Base-by-base conservation (phyloP, 2,329 filamentous ascomycete species). In the Trichoderma pleuroti region DNA sequence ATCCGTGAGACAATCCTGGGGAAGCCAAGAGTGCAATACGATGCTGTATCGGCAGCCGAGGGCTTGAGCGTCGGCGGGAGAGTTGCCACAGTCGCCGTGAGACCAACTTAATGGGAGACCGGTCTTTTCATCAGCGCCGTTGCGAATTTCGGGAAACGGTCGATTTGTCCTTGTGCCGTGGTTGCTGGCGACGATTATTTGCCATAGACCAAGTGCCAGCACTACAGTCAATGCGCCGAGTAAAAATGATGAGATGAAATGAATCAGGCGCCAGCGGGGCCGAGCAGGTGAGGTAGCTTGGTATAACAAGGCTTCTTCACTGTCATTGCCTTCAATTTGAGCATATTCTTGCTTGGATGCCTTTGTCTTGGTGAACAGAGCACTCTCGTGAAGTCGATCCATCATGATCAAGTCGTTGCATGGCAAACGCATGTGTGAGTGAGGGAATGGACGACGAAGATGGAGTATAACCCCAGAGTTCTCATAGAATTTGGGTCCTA, bases 1-100 rank as follows among this genome's bases (percentile, higher is more conserved):
- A 5, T 65, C 72, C 2, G 72, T 72, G 11, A 74, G 72, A 39
- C 74, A 76, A 18, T 60, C 28, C 28, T 61, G 60, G 2, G 74
- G 74, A n/a, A 76, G 71, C 74, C 74, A 76, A 2, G 73, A 57
- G 60, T 74, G 74, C n/a, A 74, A 64, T 3, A 75, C 74, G 24
- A 75, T 74, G 61, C 71, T 73, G 66, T 62, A 62, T 28, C 36
- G 60, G 34, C 60, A 62, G 14, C 72, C 60, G 57, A 65, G 74
- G 74, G n/a, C 68, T 72, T 16, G 36, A 0, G 74, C 74, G 4
- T 75, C 72, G 28, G 54, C 68, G 5, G 72, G 68, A 12, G 74
- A 75, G 65, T 71, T 73, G 34, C 74, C 74, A 49, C 74, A 75
- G 57, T 76, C 74, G 21, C 74, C 74, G 46, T 74, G 60, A 62